These are phyloP conservation scores for Sutorius eximius DNA, from an alignment of 1,284 basidiomycete species.

Conservation along the genomic window DNA sequence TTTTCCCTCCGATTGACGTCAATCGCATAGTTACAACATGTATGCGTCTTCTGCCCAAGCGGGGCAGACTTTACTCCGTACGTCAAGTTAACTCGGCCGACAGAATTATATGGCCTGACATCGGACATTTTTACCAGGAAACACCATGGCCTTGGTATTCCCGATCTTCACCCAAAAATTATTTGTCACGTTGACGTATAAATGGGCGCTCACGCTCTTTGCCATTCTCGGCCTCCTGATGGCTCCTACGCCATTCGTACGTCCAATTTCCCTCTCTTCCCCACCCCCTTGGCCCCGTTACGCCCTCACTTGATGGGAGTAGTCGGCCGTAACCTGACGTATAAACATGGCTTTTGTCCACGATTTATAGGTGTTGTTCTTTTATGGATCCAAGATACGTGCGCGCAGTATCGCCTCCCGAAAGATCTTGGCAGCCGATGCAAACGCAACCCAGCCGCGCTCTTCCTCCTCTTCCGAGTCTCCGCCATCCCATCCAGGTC, in stretches of 20 bases:
- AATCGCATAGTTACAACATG: slow-evolving; percentile 53
- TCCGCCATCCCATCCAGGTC: neutral
- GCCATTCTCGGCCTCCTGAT: slow-evolving; percentile 57
- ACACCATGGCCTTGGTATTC: slow-evolving; percentile 56
- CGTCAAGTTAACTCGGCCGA: slow-evolving; percentile 19
- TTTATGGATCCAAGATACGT: slow-evolving; percentile 44
- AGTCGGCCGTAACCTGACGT: slow-evolving; percentile 3
- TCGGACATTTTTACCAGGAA: slow-evolving; percentile 42
- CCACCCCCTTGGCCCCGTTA: neutral
- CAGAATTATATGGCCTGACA: neutral
- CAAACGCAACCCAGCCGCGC: neutral
- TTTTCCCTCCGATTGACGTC: neutral
- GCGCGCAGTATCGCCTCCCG: slow-evolving; percentile 58
- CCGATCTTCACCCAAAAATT: slow-evolving; percentile 65
- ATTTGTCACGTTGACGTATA: slow-evolving; percentile 59
- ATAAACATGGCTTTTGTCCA: neutral
- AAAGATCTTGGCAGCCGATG: slow-evolving; percentile 38
- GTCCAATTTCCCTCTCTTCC: slow-evolving; percentile 22
- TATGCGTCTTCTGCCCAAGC: slow-evolving; percentile 78
- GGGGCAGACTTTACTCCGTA: slow-evolving; percentile 69
- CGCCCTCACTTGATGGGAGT: neutral
- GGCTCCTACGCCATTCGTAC: slow-evolving; percentile 65
- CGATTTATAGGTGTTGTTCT: slow-evolving; percentile 18
- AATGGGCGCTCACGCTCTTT: slow-evolving; percentile 71
- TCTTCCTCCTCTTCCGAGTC: neutral